These are phyloP conservation scores for Atractiella rhizophila DNA, from an alignment of 768 basidiomycete genomes.

Conservation along the genomic window DNA sequence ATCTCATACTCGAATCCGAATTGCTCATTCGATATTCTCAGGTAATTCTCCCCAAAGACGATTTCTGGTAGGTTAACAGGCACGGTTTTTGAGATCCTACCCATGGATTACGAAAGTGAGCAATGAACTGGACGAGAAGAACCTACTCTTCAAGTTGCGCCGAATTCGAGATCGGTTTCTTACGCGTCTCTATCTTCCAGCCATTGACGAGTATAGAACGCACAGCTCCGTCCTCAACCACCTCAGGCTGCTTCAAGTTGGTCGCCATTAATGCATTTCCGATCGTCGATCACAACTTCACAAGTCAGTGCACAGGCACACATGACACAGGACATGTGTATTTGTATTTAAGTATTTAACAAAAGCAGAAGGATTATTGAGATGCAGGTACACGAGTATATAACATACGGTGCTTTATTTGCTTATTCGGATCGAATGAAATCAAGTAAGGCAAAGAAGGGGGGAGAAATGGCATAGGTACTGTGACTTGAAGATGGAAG, in stretches of 20 bases:
- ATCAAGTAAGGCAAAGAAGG: too few relatives aligned
- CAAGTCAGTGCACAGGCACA: too few relatives aligned
- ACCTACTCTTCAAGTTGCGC: conserved; percentile 35
- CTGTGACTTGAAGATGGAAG: too few relatives aligned
- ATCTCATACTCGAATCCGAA: conserved; percentile 44
- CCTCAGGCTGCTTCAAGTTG: neutral
- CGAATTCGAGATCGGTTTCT: conserved; percentile 28
- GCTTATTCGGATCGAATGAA: too few relatives aligned
- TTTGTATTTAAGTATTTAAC: too few relatives aligned
- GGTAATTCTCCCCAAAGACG: conserved; percentile 68
- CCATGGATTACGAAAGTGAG: conserved; percentile 27
- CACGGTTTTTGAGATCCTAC: conserved; percentile 25
- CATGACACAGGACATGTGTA: too few relatives aligned
- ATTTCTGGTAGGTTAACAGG: conserved; percentile 81
- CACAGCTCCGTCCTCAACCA: conserved; percentile 4
- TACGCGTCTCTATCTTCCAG: conserved; percentile 20
- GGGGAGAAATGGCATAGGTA: too few relatives aligned
- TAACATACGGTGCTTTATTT: too few relatives aligned
- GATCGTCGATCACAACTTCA: too few relatives aligned
- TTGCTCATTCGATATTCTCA: conserved; percentile 39
- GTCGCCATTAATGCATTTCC: neutral
- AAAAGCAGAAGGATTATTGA: too few relatives aligned
- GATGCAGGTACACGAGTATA: too few relatives aligned
- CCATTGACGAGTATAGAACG: conserved; percentile 12
- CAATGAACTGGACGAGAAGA: conserved; percentile 22